phyloP scores from a whole-genome alignment of 106 monocot genomes.

The Dioscorea zingiberensis region DNA sequence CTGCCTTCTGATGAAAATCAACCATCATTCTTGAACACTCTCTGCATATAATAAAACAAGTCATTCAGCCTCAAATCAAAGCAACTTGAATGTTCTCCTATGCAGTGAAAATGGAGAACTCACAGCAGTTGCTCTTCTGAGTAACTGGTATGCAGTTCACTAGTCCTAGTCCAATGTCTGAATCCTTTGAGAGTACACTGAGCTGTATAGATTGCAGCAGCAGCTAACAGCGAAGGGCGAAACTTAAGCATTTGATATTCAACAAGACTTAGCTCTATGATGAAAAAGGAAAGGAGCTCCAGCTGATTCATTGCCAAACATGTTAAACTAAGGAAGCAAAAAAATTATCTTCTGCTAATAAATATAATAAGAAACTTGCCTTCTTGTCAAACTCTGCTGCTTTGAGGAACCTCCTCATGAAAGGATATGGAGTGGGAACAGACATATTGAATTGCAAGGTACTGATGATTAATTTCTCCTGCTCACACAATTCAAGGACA shows the following conservation, averaged over 20 bases:
- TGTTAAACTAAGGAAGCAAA: no score
- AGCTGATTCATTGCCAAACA: slow-evolving; percentile 18
- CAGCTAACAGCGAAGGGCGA: slow-evolving; percentile 71
- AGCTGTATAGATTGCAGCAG: slow-evolving; percentile 87
- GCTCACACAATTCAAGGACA: no score
- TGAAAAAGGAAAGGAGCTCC: slow-evolving; percentile 51
- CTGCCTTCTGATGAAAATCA: slow-evolving; percentile 66
- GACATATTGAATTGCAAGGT: slow-evolving; percentile 61
- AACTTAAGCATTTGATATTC: slow-evolving; percentile 91
- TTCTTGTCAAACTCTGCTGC: slow-evolving; percentile 39
- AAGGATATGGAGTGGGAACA: slow-evolving; percentile 66
- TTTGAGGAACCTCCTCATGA: slow-evolving; percentile 54
- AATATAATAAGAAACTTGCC: slow-evolving; percentile 12
- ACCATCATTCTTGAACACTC: slow-evolving; percentile 83
- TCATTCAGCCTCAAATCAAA: no score
- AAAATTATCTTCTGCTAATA: no score
- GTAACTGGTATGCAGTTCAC: slow-evolving; percentile 62
- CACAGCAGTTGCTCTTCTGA: slow-evolving; percentile 71
- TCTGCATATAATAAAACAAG: slow-evolving; percentile 20
- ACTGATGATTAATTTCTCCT: slow-evolving; percentile 60
- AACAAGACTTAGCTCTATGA: slow-evolving; percentile 58
- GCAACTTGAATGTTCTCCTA: no score
- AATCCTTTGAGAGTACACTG: slow-evolving; percentile 61
- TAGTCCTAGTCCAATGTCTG: slow-evolving; percentile 57
- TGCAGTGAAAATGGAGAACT: slow-evolving; percentile 3